A percentile compares a stretch with the other conserved stretches of the same genome.
These are phyloP conservation scores for Didymella pinodella DNA, from an alignment of 2,329 filamentous ascomycete species.

Conservation along the genomic window DNA sequence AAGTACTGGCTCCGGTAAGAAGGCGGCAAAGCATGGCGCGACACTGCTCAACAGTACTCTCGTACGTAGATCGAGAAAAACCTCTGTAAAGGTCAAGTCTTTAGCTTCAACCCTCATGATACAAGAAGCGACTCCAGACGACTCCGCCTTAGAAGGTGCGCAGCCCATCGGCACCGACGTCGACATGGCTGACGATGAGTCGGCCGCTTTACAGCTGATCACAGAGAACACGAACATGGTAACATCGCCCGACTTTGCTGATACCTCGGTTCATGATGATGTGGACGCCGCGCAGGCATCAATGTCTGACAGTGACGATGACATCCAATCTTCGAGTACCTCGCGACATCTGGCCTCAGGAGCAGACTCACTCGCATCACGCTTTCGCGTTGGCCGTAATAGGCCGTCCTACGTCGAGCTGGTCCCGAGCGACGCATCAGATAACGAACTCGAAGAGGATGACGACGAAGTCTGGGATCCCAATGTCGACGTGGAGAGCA, in stretches of 20 bases:
- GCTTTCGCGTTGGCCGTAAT: slow-evolving; percentile 19
- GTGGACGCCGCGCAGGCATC: background rate
- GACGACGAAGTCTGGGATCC: slow-evolving; percentile 15
- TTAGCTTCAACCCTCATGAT: background rate
- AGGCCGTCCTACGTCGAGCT: slow-evolving; percentile 28
- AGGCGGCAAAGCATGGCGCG: background rate
- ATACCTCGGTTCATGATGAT: background rate
- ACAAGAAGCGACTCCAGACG: slow-evolving; percentile 5
- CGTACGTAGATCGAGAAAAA: background rate
- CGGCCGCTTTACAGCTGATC: slow-evolving; percentile 1
- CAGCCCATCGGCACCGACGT: background rate
- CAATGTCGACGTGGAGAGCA: background rate
- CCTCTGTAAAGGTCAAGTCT: background rate
- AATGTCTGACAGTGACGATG: background rate
- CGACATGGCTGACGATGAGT: slow-evolving; percentile 2
- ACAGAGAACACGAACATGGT: background rate
- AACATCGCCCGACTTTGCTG: background rate
- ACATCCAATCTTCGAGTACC: background rate
- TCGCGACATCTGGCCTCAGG: background rate
- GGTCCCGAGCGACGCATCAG: slow-evolving; percentile 6
- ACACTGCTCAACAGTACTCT: background rate
- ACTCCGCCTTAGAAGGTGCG: slow-evolving; percentile 5
- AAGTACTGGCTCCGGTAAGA: background rate
- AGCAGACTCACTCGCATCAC: background rate
- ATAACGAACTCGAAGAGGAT: slow-evolving; percentile 10